Evolutionary conservation across 495 filamentous ascomycete species (phyloP), one percentile per base, ranked within the genome.

Genomic region (Penicillium fimorum): DNA sequence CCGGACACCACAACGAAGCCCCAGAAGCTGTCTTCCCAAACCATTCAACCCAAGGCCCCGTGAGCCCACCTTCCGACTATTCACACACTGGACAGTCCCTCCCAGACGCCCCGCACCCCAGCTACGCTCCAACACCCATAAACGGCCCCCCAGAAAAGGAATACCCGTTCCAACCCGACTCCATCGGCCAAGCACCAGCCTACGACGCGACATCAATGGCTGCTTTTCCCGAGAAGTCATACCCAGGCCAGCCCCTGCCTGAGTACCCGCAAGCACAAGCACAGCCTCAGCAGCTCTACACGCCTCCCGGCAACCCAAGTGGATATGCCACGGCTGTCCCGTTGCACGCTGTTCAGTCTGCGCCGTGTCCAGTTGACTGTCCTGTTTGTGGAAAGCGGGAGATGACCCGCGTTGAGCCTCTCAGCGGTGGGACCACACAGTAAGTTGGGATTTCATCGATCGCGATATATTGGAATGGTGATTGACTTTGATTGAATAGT

Each of bases 391-490:
- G 73, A 5, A 58, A 71, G 47, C 64, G 80, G 0, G 73, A 76
- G 40, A 74, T 83, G 71, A 83, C 80, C 0, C 69, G 69, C 15
- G 61, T 68, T 2, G 42, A 72, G 41, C 59, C 69, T 9, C 64
- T 75, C n/a, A 57, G 66, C 10, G 79, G 79, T 12, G 72, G 72
- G 29, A 79, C 76, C 15, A 79, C 73, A n/a, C 79, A 82, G 79
- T 82, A 68, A 61, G 78, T 71, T 44, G 18, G 18, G 38, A n/a
- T 33, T 18, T 5, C 1, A 13, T 17, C 7, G 5, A n/a, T 38
- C 5, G 33, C 5, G 35, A 38, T 17, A 9, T 38, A 38, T 38
- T 9, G n/a, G n/a, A 24, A 49, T 27, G 38, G 17, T 48, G 15
- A n/a, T 50, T 62, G 32, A 57, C 42, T 30, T 30, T 42, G 49